These are phyloP conservation scores for Saccharum officinarum DNA, from an alignment of 176 grass and related monocot species.

Conservation along the genomic window DNA sequence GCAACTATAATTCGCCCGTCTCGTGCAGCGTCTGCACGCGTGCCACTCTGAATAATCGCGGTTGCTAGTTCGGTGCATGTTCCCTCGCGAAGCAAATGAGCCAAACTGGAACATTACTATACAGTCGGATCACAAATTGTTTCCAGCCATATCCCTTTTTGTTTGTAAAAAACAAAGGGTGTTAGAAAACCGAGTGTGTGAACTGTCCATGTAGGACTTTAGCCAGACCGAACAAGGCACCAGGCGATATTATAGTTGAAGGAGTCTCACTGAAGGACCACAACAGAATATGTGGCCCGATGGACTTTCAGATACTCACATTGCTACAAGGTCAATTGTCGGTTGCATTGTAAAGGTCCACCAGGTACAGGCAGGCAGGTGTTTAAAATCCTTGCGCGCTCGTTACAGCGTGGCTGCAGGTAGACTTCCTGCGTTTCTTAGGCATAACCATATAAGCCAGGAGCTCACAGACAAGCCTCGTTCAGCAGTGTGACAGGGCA, in stretches of 20 bases:
- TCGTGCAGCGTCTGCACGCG: background rate
- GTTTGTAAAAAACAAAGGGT: background rate
- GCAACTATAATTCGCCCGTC: background rate
- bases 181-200: background rate
- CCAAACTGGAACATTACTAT: background rate
- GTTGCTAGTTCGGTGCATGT: background rate
- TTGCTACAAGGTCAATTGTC: background rate
- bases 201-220: background rate
- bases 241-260: background rate
- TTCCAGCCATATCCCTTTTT: background rate
- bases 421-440: background rate
- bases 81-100: background rate
- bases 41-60: background rate
- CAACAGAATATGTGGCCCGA: background rate
- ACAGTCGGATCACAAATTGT: background rate
- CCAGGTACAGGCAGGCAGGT: background rate
- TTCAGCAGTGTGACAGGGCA: slow-evolving; percentile 4
- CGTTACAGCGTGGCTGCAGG: background rate
- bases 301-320: background rate
- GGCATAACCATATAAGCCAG: background rate
- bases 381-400: background rate
- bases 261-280: background rate
- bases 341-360: background rate
- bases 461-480: slow-evolving; percentile 6
- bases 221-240: background rate